These are phyloP conservation scores for Aspergillus versicolor DNA, from an alignment of 2,329 filamentous ascomycete species.

Conservation along the genomic window DNA sequence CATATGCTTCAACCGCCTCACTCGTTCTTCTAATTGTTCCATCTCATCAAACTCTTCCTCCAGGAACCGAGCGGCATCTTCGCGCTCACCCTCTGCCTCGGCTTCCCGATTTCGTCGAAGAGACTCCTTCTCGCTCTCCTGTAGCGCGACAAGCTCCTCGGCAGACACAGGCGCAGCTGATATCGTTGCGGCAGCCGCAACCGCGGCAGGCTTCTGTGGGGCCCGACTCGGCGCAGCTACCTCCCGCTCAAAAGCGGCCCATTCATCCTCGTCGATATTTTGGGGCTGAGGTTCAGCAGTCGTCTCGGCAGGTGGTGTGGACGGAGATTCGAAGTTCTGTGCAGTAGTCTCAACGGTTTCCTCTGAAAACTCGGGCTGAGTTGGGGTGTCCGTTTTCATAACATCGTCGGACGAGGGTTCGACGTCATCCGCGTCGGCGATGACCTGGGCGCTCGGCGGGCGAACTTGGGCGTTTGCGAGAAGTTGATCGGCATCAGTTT, in stretches of 20 bases:
- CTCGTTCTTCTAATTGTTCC: conserved; percentile 72
- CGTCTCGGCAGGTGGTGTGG: conserved; percentile 9
- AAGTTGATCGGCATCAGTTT: conserved; percentile 34
- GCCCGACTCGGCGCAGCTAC: conserved; percentile 55
- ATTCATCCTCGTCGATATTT: conserved; percentile 71
- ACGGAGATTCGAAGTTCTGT: conserved; percentile 8
- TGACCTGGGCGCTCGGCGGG: conserved; percentile 22
- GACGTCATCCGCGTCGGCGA: conserved; percentile 27
- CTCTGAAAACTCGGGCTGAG: conserved; percentile 14
- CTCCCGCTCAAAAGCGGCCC: conserved; percentile 84
- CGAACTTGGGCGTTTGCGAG: conserved; percentile 27
- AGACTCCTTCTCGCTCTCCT: conserved; percentile 48
- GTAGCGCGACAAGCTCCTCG: conserved; percentile 59
- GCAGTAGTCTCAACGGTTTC: conserved; percentile 8
- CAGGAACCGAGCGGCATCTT: conserved; percentile 71
- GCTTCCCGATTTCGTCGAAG: conserved; percentile 49
- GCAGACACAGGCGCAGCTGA: conserved; percentile 67
- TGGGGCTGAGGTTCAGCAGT: conserved; percentile 13
- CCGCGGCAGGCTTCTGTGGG: conserved; percentile 30
- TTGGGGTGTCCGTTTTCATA: conserved; percentile 23
- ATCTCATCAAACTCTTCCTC: conserved; percentile 81
- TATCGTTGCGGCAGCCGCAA: conserved; percentile 57
- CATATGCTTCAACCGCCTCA: conserved; percentile 67
- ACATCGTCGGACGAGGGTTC: conserved; percentile 27
- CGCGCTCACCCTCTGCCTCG: conserved; percentile 65